These are phyloP conservation scores for Carex arenaria DNA, from an alignment of 202 grass and related monocot genomes.

Conservation along the genomic window DNA sequence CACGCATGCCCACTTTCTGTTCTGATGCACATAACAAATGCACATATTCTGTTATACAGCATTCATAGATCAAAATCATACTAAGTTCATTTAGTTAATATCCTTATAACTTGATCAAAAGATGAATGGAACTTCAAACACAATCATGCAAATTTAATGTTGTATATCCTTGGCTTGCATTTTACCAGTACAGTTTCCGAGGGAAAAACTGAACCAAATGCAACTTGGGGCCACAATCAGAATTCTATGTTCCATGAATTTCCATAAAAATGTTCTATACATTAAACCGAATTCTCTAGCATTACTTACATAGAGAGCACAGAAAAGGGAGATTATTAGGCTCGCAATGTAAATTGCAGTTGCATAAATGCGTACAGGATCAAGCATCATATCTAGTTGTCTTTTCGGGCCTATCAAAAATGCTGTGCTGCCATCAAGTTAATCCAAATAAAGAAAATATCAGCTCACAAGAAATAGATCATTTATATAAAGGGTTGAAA, in stretches of 20 bases:
- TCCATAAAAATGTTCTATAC: neutral
- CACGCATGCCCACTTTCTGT: neutral
- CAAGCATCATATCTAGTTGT: constrained; percentile 99
- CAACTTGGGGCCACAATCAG: neutral
- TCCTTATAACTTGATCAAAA: neutral
- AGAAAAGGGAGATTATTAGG: constrained; percentile 87
- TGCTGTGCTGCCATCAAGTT: constrained; percentile 93
- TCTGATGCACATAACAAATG: neutral
- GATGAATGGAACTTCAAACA: neutral
- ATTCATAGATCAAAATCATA: neutral
- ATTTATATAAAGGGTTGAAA: constrained; percentile 10
- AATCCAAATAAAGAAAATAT: constrained; percentile 32
- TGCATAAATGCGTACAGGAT: constrained; percentile 94
- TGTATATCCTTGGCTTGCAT: neutral
- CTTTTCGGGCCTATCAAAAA: constrained; percentile 97
- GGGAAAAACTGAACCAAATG: neutral
- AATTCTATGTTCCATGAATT: neutral
- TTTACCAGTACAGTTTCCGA: neutral
- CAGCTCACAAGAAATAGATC: constrained; percentile 32
- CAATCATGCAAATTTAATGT: constrained; percentile 5
- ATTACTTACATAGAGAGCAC: constrained; percentile 80
- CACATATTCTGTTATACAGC: neutral
- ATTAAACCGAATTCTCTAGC: neutral
- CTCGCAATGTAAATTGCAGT: constrained; percentile 94
- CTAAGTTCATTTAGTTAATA: neutral